A percentile compares a stretch with the other conserved stretches of the same genome.
phyloP scores from a whole-genome alignment of 2,329 filamentous ascomycete genomes.

The Fusarium sp. region DNA sequence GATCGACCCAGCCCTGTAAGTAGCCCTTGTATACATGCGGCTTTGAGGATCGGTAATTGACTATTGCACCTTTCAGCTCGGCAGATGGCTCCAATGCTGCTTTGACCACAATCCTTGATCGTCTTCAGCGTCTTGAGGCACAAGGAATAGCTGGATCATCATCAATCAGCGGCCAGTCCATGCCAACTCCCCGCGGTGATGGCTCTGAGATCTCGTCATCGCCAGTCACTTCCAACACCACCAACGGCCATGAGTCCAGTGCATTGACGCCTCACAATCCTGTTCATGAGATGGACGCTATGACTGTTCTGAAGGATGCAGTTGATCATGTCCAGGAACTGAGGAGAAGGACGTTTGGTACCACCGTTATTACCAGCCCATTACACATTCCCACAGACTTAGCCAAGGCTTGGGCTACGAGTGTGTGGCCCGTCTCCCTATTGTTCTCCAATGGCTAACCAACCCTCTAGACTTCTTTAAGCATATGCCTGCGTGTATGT shows the following conservation, averaged over 20 bases:
- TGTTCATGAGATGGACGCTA: conserved; percentile 41
- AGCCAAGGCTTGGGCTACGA: conserved; percentile 49
- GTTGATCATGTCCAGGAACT: conserved; percentile 48
- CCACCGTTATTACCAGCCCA: conserved; percentile 42
- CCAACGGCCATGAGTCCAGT: conserved; percentile 21
- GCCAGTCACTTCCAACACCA: conserved; percentile 18
- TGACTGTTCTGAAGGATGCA: conserved; percentile 49
- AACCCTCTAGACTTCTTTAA: conserved; percentile 47
- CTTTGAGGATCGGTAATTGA: conserved; percentile 19
- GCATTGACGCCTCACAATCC: conserved; percentile 8
- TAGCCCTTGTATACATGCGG: not conserved
- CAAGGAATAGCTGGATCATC: conserved; percentile 19
- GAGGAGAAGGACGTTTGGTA: conserved; percentile 40
- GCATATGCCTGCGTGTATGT: conserved; percentile 50
- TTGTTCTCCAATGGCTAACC: not conserved
- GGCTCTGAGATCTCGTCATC: conserved; percentile 37
- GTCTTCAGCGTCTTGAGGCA: conserved; percentile 50
- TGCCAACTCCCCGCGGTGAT: conserved; percentile 22
- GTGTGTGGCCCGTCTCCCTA: conserved; percentile 21
- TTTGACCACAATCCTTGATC: conserved; percentile 49
- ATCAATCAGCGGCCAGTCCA: conserved; percentile 7
- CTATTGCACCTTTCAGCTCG: conserved; percentile 22
- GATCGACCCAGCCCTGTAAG: conserved; percentile 39
- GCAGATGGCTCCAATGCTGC: conserved; percentile 26
- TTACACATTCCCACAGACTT: conserved; percentile 47